These are phyloP conservation scores for Hippophae rhamnoides DNA, from an alignment of 306 rosid species.

Conservation along the genomic window DNA sequence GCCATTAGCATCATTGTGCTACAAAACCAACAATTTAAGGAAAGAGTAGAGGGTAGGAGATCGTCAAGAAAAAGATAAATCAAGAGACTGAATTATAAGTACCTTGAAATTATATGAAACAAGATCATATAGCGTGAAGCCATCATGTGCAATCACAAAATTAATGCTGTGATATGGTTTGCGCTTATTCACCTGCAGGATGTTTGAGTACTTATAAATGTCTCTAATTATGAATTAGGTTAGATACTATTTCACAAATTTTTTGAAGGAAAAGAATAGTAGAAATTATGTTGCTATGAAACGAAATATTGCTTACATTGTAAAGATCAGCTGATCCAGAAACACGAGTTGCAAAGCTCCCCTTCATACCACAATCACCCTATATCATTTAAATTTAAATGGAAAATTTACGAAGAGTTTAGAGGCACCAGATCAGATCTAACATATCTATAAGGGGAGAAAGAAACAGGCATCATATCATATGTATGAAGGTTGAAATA, in stretches of 20 bases:
- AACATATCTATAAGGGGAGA: neutral
- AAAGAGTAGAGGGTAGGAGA: conserved; percentile 8
- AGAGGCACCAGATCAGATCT: neutral
- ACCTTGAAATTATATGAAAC: conserved; percentile 94
- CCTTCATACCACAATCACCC: conserved; percentile 83
- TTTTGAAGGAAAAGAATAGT: neutral
- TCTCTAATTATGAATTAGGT: conserved; percentile 1
- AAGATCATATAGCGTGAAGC: conserved; percentile 75
- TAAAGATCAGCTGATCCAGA: conserved; percentile 92
- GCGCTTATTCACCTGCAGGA: conserved; percentile 72
- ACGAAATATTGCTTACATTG: conserved; percentile 45
- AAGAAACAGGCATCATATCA: too few relatives aligned
- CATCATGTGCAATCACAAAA: conserved; percentile 84
- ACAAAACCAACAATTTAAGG: conserved; percentile 32
- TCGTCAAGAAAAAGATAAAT: conserved; percentile 8
- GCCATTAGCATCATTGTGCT: conserved; percentile 95
- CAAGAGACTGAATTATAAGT: conserved; percentile 14
- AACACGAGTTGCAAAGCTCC: conserved; percentile 86
- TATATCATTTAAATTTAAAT: conserved; percentile 8
- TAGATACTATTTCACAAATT: neutral
- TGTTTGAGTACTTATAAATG: conserved; percentile 16
- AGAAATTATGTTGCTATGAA: conserved; percentile 1
- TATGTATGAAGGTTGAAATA: too few relatives aligned
- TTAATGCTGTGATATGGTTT: conserved; percentile 79
- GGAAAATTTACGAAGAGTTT: conserved; percentile 14